phyloP scores from a whole-genome alignment of 352 stramenopile genomes.

The Aphanomyces invadans region DNA sequence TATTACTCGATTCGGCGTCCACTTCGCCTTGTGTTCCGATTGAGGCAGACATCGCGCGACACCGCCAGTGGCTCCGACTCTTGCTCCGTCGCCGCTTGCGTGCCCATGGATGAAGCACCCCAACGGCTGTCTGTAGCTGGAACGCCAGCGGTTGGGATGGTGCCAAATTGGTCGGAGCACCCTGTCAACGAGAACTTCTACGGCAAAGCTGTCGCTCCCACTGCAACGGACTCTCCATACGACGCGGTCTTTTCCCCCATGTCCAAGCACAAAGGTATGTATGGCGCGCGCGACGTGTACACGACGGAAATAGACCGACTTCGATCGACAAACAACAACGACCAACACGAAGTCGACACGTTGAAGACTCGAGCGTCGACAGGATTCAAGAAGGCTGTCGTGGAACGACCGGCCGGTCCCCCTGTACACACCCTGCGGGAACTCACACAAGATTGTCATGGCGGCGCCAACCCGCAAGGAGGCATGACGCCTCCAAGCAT shows the following conservation, averaged over 20 bases:
- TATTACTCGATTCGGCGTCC: not conserved
- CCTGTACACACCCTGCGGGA: not conserved
- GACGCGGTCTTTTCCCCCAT: conserved; percentile 78
- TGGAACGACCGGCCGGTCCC: not conserved
- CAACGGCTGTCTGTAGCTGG: not conserved
- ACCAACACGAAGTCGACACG: not conserved
- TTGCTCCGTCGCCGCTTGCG: too few species aligned
- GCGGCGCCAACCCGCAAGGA: conserved; percentile 2
- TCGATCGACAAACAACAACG: conserved; percentile 36
- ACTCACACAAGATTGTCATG: not conserved
- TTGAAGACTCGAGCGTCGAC: not conserved
- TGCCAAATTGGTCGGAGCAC: conserved; percentile 58
- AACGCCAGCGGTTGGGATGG: conserved; percentile 61
- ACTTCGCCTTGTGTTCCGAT: not conserved
- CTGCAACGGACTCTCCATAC: conserved; percentile 63
- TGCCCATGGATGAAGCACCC: too few species aligned
- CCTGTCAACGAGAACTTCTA: conserved; percentile 80
- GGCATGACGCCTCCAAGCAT: conserved; percentile 5
- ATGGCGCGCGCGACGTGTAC: not conserved
- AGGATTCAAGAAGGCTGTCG: not conserved
- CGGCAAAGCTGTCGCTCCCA: conserved; percentile 31
- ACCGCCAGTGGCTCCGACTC: not conserved
- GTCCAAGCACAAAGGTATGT: conserved; percentile 26
- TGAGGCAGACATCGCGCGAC: not conserved
- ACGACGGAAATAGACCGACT: conserved; percentile 52